phyloP scores from a whole-genome alignment of 352 stramenopile species.

The Pythium diclinum region DNA sequence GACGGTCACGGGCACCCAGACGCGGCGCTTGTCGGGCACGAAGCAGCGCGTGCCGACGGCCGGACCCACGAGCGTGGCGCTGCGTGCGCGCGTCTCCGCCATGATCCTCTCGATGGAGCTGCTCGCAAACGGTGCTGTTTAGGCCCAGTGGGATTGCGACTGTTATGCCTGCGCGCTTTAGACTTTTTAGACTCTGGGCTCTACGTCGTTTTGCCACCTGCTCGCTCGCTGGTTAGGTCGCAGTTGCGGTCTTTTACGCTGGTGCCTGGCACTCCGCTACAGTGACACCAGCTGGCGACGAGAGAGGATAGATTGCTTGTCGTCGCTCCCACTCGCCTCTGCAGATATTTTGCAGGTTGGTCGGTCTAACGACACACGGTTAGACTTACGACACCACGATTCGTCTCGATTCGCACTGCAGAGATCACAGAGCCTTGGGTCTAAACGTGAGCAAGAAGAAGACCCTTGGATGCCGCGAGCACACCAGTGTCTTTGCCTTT shows the following conservation, averaged over 20 bases:
- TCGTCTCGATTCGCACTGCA: neutral
- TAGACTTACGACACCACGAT: neutral
- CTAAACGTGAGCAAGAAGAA: neutral
- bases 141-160: neutral
- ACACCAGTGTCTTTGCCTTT: too few species aligned
- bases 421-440: neutral
- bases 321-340: neutral
- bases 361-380: neutral
- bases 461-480: too few species aligned
- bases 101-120: neutral
- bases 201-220: neutral
- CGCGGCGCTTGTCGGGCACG: conserved; percentile 55
- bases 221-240: neutral
- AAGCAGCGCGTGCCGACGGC: conserved; percentile 68
- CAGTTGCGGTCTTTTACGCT: conserved; percentile 1
- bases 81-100: conserved; percentile 6
- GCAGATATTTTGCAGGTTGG: neutral
- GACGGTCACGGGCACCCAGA: conserved; percentile 75
- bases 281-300: neutral
- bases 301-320: conserved; percentile 1
- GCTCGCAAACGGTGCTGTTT: neutral
- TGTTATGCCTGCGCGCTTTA: neutral
- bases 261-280: neutral
- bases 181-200: neutral
- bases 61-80: conserved; percentile 30